Conservation (phyloP, 169 alveolate species). For the Plasmodium coatneyi region DNA sequence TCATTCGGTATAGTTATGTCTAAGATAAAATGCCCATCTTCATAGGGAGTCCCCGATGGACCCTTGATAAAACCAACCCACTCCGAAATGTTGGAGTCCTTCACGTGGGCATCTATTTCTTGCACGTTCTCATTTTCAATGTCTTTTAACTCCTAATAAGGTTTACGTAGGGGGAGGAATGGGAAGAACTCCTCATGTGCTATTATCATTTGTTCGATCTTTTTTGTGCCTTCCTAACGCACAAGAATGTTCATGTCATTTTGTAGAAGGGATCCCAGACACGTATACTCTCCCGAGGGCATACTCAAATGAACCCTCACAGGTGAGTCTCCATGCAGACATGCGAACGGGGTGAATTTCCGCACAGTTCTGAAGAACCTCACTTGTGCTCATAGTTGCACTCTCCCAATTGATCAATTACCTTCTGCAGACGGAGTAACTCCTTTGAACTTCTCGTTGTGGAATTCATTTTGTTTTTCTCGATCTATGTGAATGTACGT, state of each 20-base stretch:
- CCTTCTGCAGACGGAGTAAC: constrained; percentile 57
- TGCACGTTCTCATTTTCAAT: constrained; percentile 79
- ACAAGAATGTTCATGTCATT: background rate
- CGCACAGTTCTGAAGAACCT: background rate
- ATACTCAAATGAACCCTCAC: background rate
- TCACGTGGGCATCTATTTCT: constrained; percentile 86
- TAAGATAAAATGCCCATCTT: constrained; percentile 92
- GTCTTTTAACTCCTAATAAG: constrained; percentile 80
- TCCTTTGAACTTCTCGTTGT: constrained; percentile 65
- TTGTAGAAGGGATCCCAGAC: background rate
- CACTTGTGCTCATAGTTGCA: background rate
- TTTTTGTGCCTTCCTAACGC: background rate
- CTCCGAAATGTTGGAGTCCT: constrained; percentile 87
- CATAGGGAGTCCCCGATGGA: constrained; percentile 95
- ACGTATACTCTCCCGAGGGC: background rate
- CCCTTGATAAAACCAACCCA: constrained; percentile 93
- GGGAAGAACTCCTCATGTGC: background rate
- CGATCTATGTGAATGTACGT: background rate
- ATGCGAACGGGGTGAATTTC: background rate
- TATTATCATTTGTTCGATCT: background rate
- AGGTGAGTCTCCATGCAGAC: background rate
- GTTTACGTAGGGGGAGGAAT: background rate
- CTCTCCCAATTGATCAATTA: constrained; percentile 5
- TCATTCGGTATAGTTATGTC: constrained; percentile 94
- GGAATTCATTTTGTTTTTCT: constrained; percentile 11